Conservation (phyloP, 805 yeast species). For the Schwanniomyces polymorphus region DNA sequence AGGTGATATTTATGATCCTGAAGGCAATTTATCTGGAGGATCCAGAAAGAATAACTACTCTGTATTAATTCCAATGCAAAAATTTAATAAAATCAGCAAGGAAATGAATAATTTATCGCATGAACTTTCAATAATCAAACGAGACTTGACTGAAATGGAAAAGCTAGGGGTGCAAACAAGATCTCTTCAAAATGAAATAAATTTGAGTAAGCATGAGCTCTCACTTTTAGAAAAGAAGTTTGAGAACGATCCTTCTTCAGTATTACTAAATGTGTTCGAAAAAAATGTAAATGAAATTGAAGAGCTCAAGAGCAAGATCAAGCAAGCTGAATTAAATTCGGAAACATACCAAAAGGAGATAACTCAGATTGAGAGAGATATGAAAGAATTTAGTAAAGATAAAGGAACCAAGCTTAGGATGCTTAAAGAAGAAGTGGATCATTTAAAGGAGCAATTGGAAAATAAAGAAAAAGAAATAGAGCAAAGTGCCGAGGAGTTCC, state of each 20-base stretch:
- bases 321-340: conserved; percentile 30
- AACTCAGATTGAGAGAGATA: conserved; percentile 63
- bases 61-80: conserved; percentile 63
- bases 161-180: conserved; percentile 49
- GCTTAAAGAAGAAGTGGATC: conserved; percentile 52
- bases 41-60: conserved; percentile 63
- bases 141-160: conserved; percentile 43
- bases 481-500: conserved; percentile 52
- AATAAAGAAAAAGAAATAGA: conserved; percentile 43
- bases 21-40: conserved; percentile 96
- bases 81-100: conserved; percentile 49
- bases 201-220: conserved; percentile 59
- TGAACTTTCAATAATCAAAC: conserved; percentile 40
- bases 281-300: conserved; percentile 47
- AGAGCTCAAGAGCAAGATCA: conserved; percentile 37
- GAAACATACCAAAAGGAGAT: conserved; percentile 44
- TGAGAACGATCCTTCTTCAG: conserved; percentile 55
- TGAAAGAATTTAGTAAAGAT: conserved; percentile 75
- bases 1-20: conserved; percentile 95
- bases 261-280: conserved; percentile 51
- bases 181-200: conserved; percentile 57
- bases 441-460: conserved; percentile 31
- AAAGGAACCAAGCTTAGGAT: conserved; percentile 79
- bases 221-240: conserved; percentile 54
- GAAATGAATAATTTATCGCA: conserved; percentile 41